A percentile compares a stretch with the other conserved stretches of the same genome.
Conservation (phyloP, 106 monocot genomes). For the Platanthera guangdongensis region DNA sequence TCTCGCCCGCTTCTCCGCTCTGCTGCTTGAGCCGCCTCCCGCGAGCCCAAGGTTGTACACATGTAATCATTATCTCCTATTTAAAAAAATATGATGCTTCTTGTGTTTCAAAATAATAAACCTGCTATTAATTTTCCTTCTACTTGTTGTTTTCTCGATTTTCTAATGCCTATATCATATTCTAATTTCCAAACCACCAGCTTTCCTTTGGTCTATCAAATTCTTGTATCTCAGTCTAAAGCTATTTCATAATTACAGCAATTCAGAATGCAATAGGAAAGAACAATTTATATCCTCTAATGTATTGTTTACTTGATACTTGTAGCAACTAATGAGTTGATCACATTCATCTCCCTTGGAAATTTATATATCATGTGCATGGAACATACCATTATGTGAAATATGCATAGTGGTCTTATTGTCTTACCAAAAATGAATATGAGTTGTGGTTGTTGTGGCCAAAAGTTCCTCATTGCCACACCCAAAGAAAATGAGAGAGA, state of each 20-base stretch:
- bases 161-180: neutral
- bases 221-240: neutral
- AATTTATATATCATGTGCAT: no score
- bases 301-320: neutral
- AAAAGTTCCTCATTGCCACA: no score
- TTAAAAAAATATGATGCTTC: neutral
- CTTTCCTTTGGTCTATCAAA: neutral
- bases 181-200: neutral
- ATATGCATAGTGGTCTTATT: no score
- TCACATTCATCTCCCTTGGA: no score
- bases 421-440: no score
- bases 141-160: neutral
- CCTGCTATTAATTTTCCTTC: neutral
- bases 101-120: neutral
- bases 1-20: no score
- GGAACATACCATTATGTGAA: no score
- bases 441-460: no score
- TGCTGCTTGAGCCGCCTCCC: no score
- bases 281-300: slow-evolving; percentile 1
- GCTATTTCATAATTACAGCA: neutral
- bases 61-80: neutral
- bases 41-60: no score
- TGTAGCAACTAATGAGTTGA: no score
- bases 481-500: no score
- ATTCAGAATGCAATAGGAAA: neutral